Evolutionary conservation across 495 filamentous ascomycete genomes (phyloP).

Genomic region (Penicillium mononematosum): DNA sequence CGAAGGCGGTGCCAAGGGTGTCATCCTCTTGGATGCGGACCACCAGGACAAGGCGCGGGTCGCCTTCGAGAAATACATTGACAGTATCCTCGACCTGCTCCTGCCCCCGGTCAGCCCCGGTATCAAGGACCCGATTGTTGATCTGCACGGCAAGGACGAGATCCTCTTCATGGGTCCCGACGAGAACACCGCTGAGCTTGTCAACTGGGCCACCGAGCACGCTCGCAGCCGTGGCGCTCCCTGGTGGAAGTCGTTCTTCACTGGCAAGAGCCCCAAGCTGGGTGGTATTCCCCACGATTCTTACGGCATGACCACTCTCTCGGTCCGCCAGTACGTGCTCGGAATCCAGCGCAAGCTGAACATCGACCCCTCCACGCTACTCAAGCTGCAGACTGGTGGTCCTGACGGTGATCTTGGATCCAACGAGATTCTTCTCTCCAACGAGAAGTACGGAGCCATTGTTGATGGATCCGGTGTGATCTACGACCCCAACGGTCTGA

Average conservation of each 20-base stretch:
- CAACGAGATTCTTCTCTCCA: constrained; percentile 93
- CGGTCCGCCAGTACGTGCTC: constrained; percentile 90
- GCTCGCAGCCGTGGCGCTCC: constrained; percentile 83
- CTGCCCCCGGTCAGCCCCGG: constrained; percentile 86
- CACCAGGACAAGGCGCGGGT: constrained; percentile 90
- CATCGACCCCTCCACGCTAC: constrained; percentile 75
- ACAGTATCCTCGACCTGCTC: constrained; percentile 93
- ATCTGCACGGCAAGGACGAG: constrained; percentile 89
- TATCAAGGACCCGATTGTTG: constrained; percentile 98
- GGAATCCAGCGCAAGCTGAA: constrained; percentile 96
- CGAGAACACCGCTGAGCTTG: constrained; percentile 96
- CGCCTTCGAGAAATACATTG: constrained; percentile 99
- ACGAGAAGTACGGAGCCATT: constrained; percentile 89
- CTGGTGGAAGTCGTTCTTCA: constrained; percentile 99
- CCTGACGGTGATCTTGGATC: constrained; percentile 96
- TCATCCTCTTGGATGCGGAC: constrained; percentile 87
- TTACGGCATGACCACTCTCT: constrained; percentile 98
- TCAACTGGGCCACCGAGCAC: constrained; percentile 97
- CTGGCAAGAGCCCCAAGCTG: constrained; percentile 91
- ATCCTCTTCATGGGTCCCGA: constrained; percentile 98
- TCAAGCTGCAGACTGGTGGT: constrained; percentile 95
- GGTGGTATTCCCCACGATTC: constrained; percentile 94
- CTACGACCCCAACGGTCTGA: constrained; percentile 84
- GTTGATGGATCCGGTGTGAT: constrained; percentile 96
- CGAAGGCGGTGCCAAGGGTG: constrained; percentile 98